Conservation (phyloP, 345 rosid species). For the Eucalyptus paniculata region DNA sequence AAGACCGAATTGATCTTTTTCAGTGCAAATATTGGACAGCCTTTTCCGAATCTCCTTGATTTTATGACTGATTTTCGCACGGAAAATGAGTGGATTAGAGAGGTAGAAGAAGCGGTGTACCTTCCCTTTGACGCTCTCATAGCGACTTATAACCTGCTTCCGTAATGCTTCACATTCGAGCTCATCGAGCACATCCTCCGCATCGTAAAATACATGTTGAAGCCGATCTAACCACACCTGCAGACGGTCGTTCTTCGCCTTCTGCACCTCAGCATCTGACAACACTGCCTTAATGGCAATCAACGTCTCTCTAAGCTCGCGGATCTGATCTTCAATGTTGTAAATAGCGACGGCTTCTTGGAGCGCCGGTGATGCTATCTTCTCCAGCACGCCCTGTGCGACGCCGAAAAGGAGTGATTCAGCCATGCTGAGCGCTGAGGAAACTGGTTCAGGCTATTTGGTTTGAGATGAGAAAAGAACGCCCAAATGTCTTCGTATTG, state of each 20-base stretch:
- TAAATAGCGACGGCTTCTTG: too few species aligned
- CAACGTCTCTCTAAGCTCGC: not conserved
- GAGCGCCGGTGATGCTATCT: too few species aligned
- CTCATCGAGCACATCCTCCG: not conserved
- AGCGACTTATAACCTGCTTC: not conserved
- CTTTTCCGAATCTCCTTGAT: not conserved
- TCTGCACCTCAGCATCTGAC: not conserved
- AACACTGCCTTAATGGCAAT: not conserved
- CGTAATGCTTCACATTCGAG: not conserved
- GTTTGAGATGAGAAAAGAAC: not conserved
- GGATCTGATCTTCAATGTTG: too few species aligned
- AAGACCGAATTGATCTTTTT: not conserved
- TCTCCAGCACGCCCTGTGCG: too few species aligned
- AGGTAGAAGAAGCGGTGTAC: not conserved
- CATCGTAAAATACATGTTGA: not conserved
- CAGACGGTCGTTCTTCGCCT: not conserved
- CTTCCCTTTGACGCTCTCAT: not conserved
- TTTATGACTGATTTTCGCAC: not conserved
- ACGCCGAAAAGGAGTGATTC: not conserved
- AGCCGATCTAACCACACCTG: not conserved
- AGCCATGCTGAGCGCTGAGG: not conserved
- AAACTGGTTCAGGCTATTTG: not conserved
- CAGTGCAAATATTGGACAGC: not conserved
- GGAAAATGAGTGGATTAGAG: not conserved
- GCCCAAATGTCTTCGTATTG: fast-evolving